phyloP scores from a whole-genome alignment of 2,329 filamentous ascomycete species.

The Xylariomycetidae sp. region DNA sequence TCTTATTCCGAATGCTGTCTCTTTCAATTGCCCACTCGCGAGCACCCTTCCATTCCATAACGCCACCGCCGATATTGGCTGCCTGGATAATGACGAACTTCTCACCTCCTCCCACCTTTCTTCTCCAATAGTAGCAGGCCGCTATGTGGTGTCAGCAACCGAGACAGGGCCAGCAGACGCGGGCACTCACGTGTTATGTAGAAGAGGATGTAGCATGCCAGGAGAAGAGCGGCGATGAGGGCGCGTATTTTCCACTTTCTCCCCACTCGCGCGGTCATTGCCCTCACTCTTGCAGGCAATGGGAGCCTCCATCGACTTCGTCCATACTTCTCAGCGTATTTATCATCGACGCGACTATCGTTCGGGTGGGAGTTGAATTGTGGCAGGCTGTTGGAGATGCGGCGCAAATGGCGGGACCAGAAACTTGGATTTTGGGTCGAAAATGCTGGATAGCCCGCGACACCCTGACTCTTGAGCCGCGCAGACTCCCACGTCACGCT shows the following conservation, averaged over 20 bases:
- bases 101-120: conserved; percentile 74
- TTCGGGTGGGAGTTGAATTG: conserved; percentile 59
- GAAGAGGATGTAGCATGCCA: conserved; percentile 59
- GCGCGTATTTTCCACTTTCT: conserved; percentile 61
- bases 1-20: conserved; percentile 93
- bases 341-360: conserved; percentile 27
- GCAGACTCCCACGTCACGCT: conserved; percentile 76
- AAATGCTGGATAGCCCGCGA: conserved; percentile 72
- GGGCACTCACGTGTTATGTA: conserved; percentile 65
- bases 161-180: too few relatives aligned
- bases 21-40: conserved; percentile 97
- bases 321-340: conserved; percentile 64
- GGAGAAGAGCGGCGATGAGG: conserved; percentile 51
- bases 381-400: conserved; percentile 72
- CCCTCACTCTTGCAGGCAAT: conserved; percentile 40
- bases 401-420: conserved; percentile 78
- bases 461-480: conserved; percentile 67
- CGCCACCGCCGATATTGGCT: conserved; percentile 90
- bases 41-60: conserved; percentile 98
- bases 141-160: conserved; percentile 35
- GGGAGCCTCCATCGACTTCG: conserved; percentile 50
- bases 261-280: conserved; percentile 45
- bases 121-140: conserved; percentile 59
- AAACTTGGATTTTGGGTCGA: conserved; percentile 79
- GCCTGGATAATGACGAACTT: conserved; percentile 92